Conservation (phyloP, 768 basidiomycete genomes). For the Mycena floridula region DNA sequence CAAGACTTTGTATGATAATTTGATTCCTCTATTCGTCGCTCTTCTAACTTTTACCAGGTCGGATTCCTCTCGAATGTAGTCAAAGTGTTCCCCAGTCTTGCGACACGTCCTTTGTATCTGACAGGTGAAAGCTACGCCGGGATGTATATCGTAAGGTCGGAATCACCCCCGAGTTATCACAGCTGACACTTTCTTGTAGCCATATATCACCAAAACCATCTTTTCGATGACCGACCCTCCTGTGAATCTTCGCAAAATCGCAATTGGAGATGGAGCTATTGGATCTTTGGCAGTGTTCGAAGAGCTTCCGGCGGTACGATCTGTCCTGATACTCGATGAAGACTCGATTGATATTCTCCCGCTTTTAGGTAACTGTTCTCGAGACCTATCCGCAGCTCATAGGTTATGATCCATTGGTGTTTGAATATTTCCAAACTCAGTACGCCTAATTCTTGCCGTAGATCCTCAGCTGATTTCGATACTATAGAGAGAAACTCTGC, state of each 20-base stretch:
- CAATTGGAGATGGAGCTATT: constrained; percentile 44
- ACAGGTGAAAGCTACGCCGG: constrained; percentile 77
- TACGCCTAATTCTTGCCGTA: constrained; percentile 18
- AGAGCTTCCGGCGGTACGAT: constrained; percentile 30
- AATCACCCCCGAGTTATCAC: no score
- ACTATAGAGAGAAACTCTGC: constrained; percentile 33
- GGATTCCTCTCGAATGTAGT: constrained; percentile 68
- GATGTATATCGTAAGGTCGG: constrained; percentile 56
- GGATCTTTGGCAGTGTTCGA: constrained; percentile 26
- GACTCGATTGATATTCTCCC: neutral
- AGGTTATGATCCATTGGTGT: constrained; percentile 40
- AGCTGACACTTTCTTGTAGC: constrained; percentile 31
- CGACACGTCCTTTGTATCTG: constrained; percentile 58
- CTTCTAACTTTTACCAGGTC: constrained; percentile 35
- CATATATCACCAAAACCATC: constrained; percentile 47
- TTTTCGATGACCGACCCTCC: constrained; percentile 38
- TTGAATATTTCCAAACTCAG: constrained; percentile 43
- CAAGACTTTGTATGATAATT: constrained; percentile 2
- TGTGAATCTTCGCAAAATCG: constrained; percentile 39
- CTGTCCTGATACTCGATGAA: no score
- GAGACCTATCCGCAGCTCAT: constrained; percentile 51
- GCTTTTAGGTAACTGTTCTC: constrained; percentile 22
- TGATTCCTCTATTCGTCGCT: neutral
- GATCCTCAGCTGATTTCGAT: neutral
- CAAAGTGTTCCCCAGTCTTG: constrained; percentile 67